Percentiles rank a stretch among this genome's conserved stretches.
Conservation (phyloP, 129 eudicot species). For the Mikania micrantha region DNA sequence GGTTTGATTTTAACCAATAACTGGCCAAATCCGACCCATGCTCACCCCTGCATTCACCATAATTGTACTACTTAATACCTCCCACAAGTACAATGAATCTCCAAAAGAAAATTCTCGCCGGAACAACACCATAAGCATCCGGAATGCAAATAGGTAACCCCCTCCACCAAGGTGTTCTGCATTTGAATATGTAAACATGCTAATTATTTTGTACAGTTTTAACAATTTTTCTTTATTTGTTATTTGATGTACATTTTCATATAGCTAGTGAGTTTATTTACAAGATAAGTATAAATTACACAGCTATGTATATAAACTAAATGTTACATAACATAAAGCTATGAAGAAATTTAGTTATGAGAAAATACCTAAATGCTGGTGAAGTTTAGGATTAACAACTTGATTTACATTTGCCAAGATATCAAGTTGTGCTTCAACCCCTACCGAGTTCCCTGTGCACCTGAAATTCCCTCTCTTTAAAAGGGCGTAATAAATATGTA, state of each 20-base stretch:
- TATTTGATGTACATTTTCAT: not conserved
- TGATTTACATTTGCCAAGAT: slow-evolving; percentile 60
- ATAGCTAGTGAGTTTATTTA: not conserved
- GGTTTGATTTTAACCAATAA: no score
- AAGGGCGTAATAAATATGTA: slow-evolving; percentile 10
- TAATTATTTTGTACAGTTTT: not conserved
- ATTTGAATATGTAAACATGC: not conserved
- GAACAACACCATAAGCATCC: slow-evolving; percentile 97
- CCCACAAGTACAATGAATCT: slow-evolving; percentile 97
- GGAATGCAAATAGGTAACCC: slow-evolving; percentile 85
- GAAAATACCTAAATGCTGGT: slow-evolving; percentile 63
- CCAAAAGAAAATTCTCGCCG: slow-evolving; percentile 91
- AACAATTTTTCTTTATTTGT: not conserved
- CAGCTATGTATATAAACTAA: not conserved
- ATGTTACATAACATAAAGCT: not conserved
- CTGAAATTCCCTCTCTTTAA: slow-evolving; percentile 81
- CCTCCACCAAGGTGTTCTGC: slow-evolving; percentile 93
- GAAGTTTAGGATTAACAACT: slow-evolving; percentile 79
- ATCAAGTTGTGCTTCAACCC: slow-evolving; percentile 66
- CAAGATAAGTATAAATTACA: not conserved
- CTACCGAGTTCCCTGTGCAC: slow-evolving; percentile 64
- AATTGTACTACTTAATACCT: slow-evolving; percentile 41
- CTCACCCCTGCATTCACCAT: no score
- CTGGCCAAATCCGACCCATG: no score
- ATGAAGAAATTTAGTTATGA: not conserved